Percentiles rank a stretch among this genome's conserved stretches.
Evolutionary conservation across 345 rosid genomes (phyloP).

Genomic region (Moricandia arvensis): DNA sequence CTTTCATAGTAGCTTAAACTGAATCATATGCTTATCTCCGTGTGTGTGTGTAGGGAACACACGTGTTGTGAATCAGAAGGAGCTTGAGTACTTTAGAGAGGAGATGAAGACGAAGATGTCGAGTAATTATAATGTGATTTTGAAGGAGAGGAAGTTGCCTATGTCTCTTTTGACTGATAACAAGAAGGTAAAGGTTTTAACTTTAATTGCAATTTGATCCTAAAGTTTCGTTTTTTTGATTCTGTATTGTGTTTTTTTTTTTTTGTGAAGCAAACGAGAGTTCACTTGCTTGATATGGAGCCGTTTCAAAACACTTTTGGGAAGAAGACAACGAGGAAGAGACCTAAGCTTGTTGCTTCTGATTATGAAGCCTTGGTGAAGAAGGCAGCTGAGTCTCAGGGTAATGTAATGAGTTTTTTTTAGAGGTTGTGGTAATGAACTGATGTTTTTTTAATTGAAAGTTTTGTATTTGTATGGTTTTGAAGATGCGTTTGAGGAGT

Average conservation of each 20-base stretch:
- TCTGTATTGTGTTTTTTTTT: neutral
- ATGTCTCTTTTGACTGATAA: slow-evolving; percentile 77
- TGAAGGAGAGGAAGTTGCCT: slow-evolving; percentile 78
- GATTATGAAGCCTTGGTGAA: slow-evolving; percentile 75
- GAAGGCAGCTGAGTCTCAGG: slow-evolving; percentile 84
- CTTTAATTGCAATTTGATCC: neutral
- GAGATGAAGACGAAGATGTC: slow-evolving; percentile 68
- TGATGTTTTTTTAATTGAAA: neutral
- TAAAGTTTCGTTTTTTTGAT: neutral
- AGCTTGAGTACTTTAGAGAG: slow-evolving; percentile 75
- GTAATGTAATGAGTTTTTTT: slow-evolving; percentile 35
- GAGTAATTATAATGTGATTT: slow-evolving; percentile 65
- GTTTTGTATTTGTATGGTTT: neutral
- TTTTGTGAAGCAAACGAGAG: slow-evolving; percentile 70
- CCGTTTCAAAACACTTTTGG: slow-evolving; percentile 93
- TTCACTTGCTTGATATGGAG: slow-evolving; percentile 78
- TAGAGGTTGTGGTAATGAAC: neutral
- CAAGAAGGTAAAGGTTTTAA: slow-evolving; percentile 51
- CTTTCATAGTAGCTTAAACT: neutral
- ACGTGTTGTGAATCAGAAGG: slow-evolving; percentile 70
- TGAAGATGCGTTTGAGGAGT: slow-evolving; percentile 69
- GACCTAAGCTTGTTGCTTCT: slow-evolving; percentile 78
- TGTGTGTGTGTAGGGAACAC: slow-evolving; percentile 53
- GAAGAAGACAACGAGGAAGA: slow-evolving; percentile 67
- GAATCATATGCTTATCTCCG: neutral